Percentiles rank a stretch among this genome's conserved stretches.
Conservation (phyloP, 2,329 filamentous ascomycete genomes). For the Colletotrichum ledebouriae region DNA sequence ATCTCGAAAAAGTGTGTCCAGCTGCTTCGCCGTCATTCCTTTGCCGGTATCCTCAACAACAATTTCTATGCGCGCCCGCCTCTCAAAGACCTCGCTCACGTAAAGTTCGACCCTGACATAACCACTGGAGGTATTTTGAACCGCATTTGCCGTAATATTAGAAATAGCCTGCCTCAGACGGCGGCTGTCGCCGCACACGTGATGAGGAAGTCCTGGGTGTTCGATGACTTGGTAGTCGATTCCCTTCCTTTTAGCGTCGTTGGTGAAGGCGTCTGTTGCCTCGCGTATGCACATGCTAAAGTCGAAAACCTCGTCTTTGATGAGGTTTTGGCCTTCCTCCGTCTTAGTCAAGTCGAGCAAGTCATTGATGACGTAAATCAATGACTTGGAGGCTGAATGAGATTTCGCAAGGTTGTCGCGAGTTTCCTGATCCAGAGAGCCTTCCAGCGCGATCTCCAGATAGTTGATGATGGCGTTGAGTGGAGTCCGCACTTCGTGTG, state of each 20-base stretch:
- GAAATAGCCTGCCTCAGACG: slow-evolving; percentile 85
- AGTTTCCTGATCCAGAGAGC: slow-evolving; percentile 82
- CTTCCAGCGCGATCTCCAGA: slow-evolving; percentile 90
- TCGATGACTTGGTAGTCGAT: slow-evolving; percentile 78
- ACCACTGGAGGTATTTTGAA: slow-evolving; percentile 80
- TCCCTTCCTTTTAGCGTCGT: slow-evolving; percentile 81
- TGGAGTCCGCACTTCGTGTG: slow-evolving; percentile 91
- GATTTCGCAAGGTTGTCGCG: slow-evolving; percentile 87
- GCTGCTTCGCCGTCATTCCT: slow-evolving; percentile 75
- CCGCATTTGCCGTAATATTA: slow-evolving; percentile 87
- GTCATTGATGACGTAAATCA: slow-evolving; percentile 96
- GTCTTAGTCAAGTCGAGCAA: slow-evolving; percentile 89
- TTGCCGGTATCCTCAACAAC: slow-evolving; percentile 80
- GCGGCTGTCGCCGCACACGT: slow-evolving; percentile 83
- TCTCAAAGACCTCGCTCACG: slow-evolving; percentile 65
- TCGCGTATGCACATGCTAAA: slow-evolving; percentile 79
- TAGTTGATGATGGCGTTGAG: slow-evolving; percentile 96
- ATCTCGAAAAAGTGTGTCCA: slow-evolving; percentile 70
- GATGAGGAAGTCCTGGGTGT: slow-evolving; percentile 76
- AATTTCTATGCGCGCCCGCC: slow-evolving; percentile 78
- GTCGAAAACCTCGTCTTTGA: slow-evolving; percentile 86
- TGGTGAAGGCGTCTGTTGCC: slow-evolving; percentile 79
- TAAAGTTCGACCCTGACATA: slow-evolving; percentile 79
- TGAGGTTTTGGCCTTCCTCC: slow-evolving; percentile 82
- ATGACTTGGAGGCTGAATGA: slow-evolving; percentile 90